Evolutionary conservation across 768 basidiomycete species (phyloP).

Genomic region (Baorangia bicolor): DNA sequence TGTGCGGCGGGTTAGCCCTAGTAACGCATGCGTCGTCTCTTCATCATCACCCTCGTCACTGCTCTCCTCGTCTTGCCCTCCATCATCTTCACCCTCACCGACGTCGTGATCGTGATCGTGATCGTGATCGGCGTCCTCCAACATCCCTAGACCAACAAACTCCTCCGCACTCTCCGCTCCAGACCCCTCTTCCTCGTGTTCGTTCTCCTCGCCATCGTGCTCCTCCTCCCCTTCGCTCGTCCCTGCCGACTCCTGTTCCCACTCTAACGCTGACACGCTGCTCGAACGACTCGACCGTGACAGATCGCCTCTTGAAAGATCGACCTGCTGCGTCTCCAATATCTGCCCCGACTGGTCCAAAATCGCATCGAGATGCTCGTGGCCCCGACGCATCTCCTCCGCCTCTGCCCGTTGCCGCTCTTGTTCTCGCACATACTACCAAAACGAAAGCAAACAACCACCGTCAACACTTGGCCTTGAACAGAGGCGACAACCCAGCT

Average conservation of each 20-base stretch:
- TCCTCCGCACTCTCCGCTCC: constrained; percentile 35
- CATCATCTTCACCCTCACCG: constrained; percentile 4
- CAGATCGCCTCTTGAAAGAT: constrained; percentile 53
- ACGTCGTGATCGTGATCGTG: neutral
- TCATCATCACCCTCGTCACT: constrained; percentile 38
- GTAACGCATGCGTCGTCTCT: constrained; percentile 28
- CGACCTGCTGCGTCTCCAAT: constrained; percentile 78
- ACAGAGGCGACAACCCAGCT: neutral
- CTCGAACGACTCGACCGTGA: constrained; percentile 56
- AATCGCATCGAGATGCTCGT: constrained; percentile 86
- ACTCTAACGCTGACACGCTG: constrained; percentile 39
- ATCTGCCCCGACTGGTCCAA: constrained; percentile 86
- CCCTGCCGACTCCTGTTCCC: constrained; percentile 18
- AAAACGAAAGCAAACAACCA: neutral
- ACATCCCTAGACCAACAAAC: constrained; percentile 33
- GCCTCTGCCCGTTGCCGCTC: constrained; percentile 60
- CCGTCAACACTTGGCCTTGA: neutral
- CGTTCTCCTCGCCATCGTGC: constrained; percentile 19
- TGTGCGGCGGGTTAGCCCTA: constrained; percentile 13
- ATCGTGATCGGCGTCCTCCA: constrained; percentile 13
- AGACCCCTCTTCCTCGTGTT: constrained; percentile 27
- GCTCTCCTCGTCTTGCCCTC: constrained; percentile 36
- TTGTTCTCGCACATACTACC: constrained; percentile 72
- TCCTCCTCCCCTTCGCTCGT: constrained; percentile 24
- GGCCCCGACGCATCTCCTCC: constrained; percentile 78